A percentile compares a stretch with the other conserved stretches of the same genome.
Evolutionary conservation across 2,329 filamentous ascomycete genomes (phyloP).

Genomic region (Neophaeococcomyces mojaviensis): DNA sequence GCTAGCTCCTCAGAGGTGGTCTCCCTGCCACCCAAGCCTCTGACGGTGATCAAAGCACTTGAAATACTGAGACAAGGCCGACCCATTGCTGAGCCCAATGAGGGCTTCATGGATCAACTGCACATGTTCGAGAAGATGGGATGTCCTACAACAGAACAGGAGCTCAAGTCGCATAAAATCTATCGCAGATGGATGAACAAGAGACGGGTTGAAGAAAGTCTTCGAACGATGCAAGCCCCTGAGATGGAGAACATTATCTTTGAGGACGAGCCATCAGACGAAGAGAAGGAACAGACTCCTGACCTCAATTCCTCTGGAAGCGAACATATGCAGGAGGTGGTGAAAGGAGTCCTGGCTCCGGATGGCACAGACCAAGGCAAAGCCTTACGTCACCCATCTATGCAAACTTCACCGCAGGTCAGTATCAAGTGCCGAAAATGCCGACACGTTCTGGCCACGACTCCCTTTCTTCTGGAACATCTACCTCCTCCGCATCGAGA

Average conservation of each 20-base stretch:
- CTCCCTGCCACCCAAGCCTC: conserved; percentile 45
- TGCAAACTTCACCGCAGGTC: conserved; percentile 19
- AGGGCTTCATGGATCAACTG: conserved; percentile 84
- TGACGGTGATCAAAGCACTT: conserved; percentile 46
- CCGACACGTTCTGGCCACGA: conserved; percentile 59
- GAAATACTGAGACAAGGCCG: conserved; percentile 61
- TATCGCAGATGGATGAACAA: conserved; percentile 76
- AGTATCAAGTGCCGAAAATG: conserved; percentile 88
- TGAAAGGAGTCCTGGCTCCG: conserved; percentile 1
- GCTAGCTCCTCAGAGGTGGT: conserved; percentile 35
- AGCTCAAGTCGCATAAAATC: conserved; percentile 48
- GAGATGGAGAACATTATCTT: conserved; percentile 70
- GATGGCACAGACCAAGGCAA: not conserved
- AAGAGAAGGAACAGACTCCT: conserved; percentile 16
- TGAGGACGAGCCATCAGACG: conserved; percentile 43
- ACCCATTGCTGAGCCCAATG: conserved; percentile 78
- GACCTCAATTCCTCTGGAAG: not conserved
- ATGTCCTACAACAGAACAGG: conserved; percentile 61
- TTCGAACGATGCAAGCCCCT: conserved; percentile 71
- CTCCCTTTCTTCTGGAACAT: conserved; percentile 51
- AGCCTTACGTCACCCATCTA: conserved; percentile 6
- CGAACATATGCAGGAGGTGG: conserved; percentile 1
- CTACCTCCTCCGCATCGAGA: conserved; percentile 15
- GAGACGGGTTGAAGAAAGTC: conserved; percentile 57
- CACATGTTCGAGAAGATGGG: conserved; percentile 82